Evolutionary conservation across 108 stramenopile species (phyloP).

Genomic region (Cyclotella choctawhatcheeana): DNA sequence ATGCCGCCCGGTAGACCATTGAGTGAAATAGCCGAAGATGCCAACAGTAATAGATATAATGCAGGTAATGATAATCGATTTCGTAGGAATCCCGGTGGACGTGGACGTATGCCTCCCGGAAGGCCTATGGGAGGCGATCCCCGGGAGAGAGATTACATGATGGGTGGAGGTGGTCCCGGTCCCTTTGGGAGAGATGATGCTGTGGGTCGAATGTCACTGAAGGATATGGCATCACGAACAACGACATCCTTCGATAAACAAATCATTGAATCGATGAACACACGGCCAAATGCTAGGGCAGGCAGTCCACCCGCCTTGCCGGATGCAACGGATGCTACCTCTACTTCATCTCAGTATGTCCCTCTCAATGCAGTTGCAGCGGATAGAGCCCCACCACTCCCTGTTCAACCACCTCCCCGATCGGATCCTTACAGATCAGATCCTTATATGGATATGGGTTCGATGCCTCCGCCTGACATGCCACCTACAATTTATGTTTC

Average conservation of each 20-base stretch:
- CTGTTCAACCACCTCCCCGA: conserved; percentile 17
- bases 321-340: conserved; percentile 15
- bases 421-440: no score
- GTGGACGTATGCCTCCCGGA: background rate
- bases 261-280: conserved; percentile 43
- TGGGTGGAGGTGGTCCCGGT: no score
- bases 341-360: conserved; percentile 29
- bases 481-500: conserved; percentile 35
- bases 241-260: conserved; percentile 36
- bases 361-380: conserved; percentile 24
- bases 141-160: background rate
- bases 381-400: conserved; percentile 33
- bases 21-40: conserved; percentile 8
- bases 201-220: conserved; percentile 29
- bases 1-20: conserved; percentile 7
- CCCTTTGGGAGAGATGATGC: conserved; percentile 39
- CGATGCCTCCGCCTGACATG: conserved; percentile 27
- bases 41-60: background rate
- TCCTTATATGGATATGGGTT: conserved; percentile 20
- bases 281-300: conserved; percentile 19
- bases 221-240: conserved; percentile 40
- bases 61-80: background rate
- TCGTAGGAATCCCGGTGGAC: conserved; percentile 7
- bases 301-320: conserved; percentile 10
- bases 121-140: background rate